Base-by-base conservation (phyloP, 164 flowering plant species). In the Houttuynia cordata region DNA sequence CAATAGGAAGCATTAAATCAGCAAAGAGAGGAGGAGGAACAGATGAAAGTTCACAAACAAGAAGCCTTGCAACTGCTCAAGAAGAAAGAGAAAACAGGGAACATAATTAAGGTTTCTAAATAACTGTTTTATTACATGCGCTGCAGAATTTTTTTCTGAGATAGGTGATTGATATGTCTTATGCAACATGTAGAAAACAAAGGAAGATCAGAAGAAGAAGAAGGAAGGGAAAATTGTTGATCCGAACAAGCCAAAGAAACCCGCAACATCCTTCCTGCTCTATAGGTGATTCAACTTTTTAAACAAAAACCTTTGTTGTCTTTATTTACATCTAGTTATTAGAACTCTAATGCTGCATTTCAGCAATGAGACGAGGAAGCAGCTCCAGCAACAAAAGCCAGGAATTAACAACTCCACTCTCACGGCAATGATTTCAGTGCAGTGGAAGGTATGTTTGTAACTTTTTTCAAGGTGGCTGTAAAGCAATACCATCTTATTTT, bases 181-280 rank as follows among this genome's bases (percentile, higher is more conserved):
- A 0, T 58, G 45, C 17, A 57, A 10, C 18, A 7, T 54, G 20
- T 70, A 91, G 96, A 86, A 85, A 73, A 75, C 80, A 0, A 88
- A 87, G 67, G 91, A 80, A 62, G 79, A 82, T 79, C 79, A 81
- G 74, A 79, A 85, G 79, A 59, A 80, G 70, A 70, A 81, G 60
- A 74, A 68, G 63, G 75, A 71, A 61, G 68, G 77, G 55, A 65
- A 39, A 47, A 68, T 22, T 55, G 71, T 37, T 42, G 98, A 89
- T 64, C 91, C 96, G 1, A 87, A 92, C 81, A 92, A 80, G 70
- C 98, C 98, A 14, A 89, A 86, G 75, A 85, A 71, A 71, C 96
- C 98, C n/a, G 85, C 94, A 0, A 78, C 91, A 41, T 92, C 98
- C 19, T 92, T 74, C 80, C 45, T 92, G 49, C 75, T 85, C 14